A percentile compares a stretch with the other conserved stretches of the same genome.
These are phyloP conservation scores for Apiospora hydei DNA, from an alignment of 2,329 filamentous ascomycete species.

Conservation along the genomic window DNA sequence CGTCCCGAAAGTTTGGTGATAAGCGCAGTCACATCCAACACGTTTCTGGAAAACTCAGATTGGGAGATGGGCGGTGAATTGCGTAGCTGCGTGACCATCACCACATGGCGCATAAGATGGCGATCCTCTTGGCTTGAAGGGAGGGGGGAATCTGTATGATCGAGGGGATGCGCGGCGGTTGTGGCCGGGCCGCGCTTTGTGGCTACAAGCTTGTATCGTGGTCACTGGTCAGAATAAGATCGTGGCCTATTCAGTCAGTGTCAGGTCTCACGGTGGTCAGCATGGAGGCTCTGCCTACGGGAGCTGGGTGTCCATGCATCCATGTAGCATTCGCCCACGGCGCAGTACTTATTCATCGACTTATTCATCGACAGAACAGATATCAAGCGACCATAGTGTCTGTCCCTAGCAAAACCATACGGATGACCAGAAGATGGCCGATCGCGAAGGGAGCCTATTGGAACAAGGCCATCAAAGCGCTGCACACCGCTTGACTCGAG, in stretches of 20 bases:
- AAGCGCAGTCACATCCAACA: conserved; percentile 2
- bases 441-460: background rate
- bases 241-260: background rate
- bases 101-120: background rate
- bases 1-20: conserved; percentile 23
- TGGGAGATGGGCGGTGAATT: conserved; percentile 1
- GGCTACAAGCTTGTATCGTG: background rate
- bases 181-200: background rate
- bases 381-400: background rate
- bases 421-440: background rate
- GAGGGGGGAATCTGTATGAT: background rate
- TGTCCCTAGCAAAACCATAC: background rate
- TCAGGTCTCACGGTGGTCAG: background rate
- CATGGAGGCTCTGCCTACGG: background rate
- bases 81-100: background rate
- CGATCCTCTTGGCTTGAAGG: background rate
- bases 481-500: conserved; percentile 3
- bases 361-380: background rate
- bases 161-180: background rate
- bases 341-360: background rate
- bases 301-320: conserved; percentile 9
- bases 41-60: background rate
- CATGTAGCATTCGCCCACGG: background rate
- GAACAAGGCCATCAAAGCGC: background rate
- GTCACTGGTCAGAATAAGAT: background rate